Conservation (phyloP, 306 rosid genomes). For the Castanospermum australe region DNA sequence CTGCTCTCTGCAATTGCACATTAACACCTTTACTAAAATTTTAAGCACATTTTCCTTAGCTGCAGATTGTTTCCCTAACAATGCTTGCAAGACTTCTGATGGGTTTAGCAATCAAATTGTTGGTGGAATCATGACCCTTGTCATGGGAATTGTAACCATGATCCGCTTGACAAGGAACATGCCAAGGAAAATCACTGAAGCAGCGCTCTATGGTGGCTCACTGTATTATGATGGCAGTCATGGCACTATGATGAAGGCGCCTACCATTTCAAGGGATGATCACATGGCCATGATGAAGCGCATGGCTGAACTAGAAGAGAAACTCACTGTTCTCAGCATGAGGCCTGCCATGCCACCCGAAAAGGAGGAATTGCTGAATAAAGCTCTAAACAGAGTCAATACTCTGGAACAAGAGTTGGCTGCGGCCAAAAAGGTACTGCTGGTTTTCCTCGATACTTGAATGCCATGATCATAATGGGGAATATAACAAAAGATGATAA, state of each 20-base stretch:
- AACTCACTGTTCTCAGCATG: slow-evolving; percentile 41
- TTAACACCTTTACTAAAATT: neutral
- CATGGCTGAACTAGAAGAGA: slow-evolving; percentile 89
- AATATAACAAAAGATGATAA: neutral
- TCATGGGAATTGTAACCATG: slow-evolving; percentile 75
- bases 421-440: slow-evolving; percentile 66
- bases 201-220: slow-evolving; percentile 53
- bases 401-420: slow-evolving; percentile 63
- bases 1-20: neutral
- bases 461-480: neutral
- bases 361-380: slow-evolving; percentile 70
- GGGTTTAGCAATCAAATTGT: slow-evolving; percentile 43
- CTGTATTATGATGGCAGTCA: slow-evolving; percentile 52
- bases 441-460: neutral
- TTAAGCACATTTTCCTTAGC: neutral
- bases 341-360: slow-evolving; percentile 73
- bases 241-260: slow-evolving; percentile 26
- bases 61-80: slow-evolving; percentile 46
- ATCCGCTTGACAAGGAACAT: slow-evolving; percentile 64
- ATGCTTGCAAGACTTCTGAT: slow-evolving; percentile 37
- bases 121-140: slow-evolving; percentile 67
- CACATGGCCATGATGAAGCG: slow-evolving; percentile 70
- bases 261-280: slow-evolving; percentile 41
- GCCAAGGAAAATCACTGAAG: slow-evolving; percentile 78
- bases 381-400: slow-evolving; percentile 56